Conservation (phyloP, 345 rosid genomes). For the Trapa incisa region DNA sequence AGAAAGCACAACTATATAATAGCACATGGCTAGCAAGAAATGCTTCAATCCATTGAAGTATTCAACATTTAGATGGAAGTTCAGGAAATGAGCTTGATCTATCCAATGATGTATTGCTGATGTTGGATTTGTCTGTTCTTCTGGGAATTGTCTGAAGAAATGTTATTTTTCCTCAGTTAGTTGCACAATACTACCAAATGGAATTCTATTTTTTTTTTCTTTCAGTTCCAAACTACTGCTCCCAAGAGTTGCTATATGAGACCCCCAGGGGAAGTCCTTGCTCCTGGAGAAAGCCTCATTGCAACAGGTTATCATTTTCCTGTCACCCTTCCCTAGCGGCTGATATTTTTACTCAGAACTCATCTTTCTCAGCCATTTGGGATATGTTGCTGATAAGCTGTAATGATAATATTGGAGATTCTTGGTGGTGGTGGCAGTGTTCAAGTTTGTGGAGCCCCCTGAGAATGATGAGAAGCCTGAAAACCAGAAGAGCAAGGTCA, state of each 20-base stretch:
- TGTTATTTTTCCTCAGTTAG: not conserved
- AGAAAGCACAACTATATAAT: not conserved
- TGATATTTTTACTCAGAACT: not conserved
- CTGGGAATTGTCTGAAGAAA: not conserved
- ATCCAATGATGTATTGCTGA: not conserved
- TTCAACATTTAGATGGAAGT: not conserved
- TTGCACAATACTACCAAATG: not conserved
- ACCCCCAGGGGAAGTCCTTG: slow-evolving; percentile 59
- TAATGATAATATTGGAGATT: not conserved
- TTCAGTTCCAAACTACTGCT: slow-evolving; percentile 70
- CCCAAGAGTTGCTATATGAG: slow-evolving; percentile 82
- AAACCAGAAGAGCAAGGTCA: slow-evolving; percentile 50
- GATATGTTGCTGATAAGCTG: no score
- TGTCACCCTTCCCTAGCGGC: not conserved
- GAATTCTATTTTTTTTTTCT: not conserved
- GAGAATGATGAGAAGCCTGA: slow-evolving; percentile 50
- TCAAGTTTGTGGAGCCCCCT: slow-evolving; percentile 71
- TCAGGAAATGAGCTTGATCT: not conserved
- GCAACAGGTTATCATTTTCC: slow-evolving; percentile 38
- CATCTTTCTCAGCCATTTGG: not conserved
- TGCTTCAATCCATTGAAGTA: not conserved
- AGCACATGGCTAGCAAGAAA: not conserved
- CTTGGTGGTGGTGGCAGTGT: slow-evolving; percentile 26
- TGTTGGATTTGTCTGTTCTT: not conserved
- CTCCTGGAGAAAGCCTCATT: slow-evolving; percentile 56